phyloP scores from a whole-genome alignment of 768 basidiomycete genomes.

The Boletellus ananas region DNA sequence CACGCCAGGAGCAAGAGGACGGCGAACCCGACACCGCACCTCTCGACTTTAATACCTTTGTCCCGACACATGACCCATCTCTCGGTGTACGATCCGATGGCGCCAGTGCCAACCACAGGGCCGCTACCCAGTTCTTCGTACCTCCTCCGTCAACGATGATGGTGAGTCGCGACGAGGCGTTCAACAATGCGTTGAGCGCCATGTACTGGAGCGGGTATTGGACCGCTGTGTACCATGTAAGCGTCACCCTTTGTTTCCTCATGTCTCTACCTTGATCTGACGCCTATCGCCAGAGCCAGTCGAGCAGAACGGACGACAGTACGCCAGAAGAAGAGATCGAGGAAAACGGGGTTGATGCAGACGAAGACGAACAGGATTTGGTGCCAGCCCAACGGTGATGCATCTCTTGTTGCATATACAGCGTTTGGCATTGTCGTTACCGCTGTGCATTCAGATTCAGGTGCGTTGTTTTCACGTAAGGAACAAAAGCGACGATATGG shows the following conservation, averaged over 20 bases:
- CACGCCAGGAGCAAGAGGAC: not conserved
- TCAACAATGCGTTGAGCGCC: constrained; percentile 66
- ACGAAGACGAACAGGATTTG: constrained; percentile 24
- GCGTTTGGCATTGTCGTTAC: not conserved
- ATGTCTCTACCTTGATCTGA: not conserved
- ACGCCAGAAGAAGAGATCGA: constrained; percentile 29
- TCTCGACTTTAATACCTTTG: constrained; percentile 65
- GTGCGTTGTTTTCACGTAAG: constrained; percentile 13
- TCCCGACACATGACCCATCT: constrained; percentile 66
- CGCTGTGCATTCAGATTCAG: constrained; percentile 13
- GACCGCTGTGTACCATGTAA: constrained; percentile 80
- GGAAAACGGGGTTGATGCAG: constrained; percentile 25
- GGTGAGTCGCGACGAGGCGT: constrained; percentile 71
- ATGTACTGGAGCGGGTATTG: constrained; percentile 90
- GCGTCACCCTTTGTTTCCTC: constrained; percentile 18
- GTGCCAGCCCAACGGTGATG: constrained; percentile 29
- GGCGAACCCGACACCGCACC: constrained; percentile 55
- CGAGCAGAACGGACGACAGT: constrained; percentile 12
- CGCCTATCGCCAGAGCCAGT: constrained; percentile 33
- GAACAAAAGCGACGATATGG: not conserved
- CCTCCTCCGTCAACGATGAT: constrained; percentile 34
- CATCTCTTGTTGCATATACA: not conserved
- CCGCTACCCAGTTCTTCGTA: constrained; percentile 22
- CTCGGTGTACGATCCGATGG: constrained; percentile 36
- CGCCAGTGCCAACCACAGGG: constrained; percentile 10